These are phyloP conservation scores for Raddia guianensis DNA, from an alignment of 176 grass and related monocot species.

Conservation along the genomic window DNA sequence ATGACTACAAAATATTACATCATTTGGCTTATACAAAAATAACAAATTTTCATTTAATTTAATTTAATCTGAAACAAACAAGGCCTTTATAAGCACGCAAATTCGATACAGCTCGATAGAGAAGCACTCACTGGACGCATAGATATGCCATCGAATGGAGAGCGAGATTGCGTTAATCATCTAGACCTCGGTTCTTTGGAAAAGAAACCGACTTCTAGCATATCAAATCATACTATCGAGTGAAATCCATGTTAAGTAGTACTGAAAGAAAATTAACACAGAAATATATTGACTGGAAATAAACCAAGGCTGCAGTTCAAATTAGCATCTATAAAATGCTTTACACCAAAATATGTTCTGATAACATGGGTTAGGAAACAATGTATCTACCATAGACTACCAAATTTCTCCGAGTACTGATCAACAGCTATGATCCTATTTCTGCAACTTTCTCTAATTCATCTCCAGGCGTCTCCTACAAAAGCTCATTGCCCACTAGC, in stretches of 20 bases:
- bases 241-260: not conserved
- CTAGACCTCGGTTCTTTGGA: too few species aligned
- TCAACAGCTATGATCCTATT: constrained; percentile 36
- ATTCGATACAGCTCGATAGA: not conserved
- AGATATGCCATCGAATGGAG: not conserved
- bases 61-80: too few species aligned
- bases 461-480: constrained; percentile 13
- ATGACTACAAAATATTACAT: too few species aligned
- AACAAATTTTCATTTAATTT: too few species aligned
- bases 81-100: not conserved
- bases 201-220: not conserved
- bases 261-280: not conserved
- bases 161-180: not conserved
- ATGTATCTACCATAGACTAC: constrained; percentile 26
- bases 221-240: not conserved
- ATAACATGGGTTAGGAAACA: constrained; percentile 24
- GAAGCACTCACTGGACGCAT: too few species aligned
- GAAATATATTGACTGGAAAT: not conserved
- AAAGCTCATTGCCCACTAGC: not conserved
- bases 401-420: not conserved
- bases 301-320: constrained; percentile 17
- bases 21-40: too few species aligned
- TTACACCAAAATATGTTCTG: constrained; percentile 43
- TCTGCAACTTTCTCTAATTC: constrained; percentile 25
- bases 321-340: constrained; percentile 35